phyloP scores from a whole-genome alignment of 306 rosid species.

The Rosa rugosa region DNA sequence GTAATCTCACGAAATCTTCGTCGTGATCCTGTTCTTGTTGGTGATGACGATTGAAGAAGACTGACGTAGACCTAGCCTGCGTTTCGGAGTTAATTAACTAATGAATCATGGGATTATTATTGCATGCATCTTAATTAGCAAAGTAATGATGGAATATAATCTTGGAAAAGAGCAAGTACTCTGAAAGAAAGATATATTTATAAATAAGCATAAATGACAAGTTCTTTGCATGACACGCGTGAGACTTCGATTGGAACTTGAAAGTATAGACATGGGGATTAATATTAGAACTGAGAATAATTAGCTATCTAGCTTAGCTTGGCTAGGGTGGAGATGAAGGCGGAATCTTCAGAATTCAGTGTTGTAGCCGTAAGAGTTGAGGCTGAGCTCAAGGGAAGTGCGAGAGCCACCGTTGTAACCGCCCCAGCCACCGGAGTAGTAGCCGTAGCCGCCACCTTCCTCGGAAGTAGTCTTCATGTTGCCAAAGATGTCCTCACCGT shows the following conservation, averaged over 20 bases:
- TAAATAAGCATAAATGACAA: constrained; percentile 33
- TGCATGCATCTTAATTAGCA: constrained; percentile 42
- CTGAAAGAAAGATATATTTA: not conserved
- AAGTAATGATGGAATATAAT: constrained; percentile 39
- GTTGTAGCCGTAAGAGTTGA: constrained; percentile 63
- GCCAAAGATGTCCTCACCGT: constrained; percentile 66
- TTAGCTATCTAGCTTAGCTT: not conserved
- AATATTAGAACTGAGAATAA: not conserved
- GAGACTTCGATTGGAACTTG: constrained; percentile 16
- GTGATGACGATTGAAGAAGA: not conserved
- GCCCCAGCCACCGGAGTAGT: constrained; percentile 50
- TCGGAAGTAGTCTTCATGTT: constrained; percentile 52
- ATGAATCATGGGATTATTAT: constrained; percentile 7
- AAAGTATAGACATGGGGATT: not conserved
- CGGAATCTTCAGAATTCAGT: constrained; percentile 6
- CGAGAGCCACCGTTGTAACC: constrained; percentile 42
- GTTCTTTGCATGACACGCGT: constrained; percentile 40
- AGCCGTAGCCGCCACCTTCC: constrained; percentile 35
- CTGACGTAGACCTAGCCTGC: not conserved
- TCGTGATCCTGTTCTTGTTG: constrained; percentile 1
- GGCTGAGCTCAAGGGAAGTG: constrained; percentile 83
- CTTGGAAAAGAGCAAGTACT: constrained; percentile 23
- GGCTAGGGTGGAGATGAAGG: not conserved
- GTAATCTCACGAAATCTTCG: not conserved
- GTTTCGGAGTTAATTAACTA: not conserved